Base-by-base conservation (phyloP, 371 early-diverging fungal species). In the Caulochytrium protostelioides region DNA sequence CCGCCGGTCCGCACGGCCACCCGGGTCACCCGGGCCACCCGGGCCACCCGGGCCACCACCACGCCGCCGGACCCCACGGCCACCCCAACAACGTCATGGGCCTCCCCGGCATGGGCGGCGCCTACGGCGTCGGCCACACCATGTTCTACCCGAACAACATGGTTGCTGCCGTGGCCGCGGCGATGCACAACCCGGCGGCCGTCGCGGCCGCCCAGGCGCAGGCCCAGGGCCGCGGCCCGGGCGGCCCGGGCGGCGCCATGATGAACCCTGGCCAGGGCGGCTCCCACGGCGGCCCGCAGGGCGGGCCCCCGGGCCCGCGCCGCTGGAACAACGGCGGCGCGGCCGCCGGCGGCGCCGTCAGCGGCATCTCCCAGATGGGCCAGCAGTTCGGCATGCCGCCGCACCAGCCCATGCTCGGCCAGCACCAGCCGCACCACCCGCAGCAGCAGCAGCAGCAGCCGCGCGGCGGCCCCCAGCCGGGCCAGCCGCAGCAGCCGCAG, bases 381-480 rank as follows among this genome's bases (percentile, higher is more conserved):
- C 3, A 28, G 28, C 12, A 27, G 34, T 35, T 26, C 18, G 32
- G 19, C 34, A 28, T 23, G 27, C 38, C 23, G 58, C 55, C 37
- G 55, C 46, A 39, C 62, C 61, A 31, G 59, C n/a, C n/a, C n/a
- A n/a, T n/a, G n/a, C n/a, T n/a, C n/a, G n/a, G n/a, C n/a, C n/a
- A n/a, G n/a, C n/a, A n/a, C n/a, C n/a, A n/a, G n/a, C n/a, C n/a
- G n/a, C n/a, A n/a, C n/a, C 46, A 51, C 24, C 27, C 43, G 12
- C 20, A 26, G 16, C 50, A 43, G 49, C 43, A 46, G 53, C 40
- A 41, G 30, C 55, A 38, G 30, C 41, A 52, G 20, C 38, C 40
- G 9, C 49, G 50, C 31, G 43, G 36, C 24, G 49, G 35, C 22
- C 72, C 67, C 26, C 60, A 60, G 35, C 70, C 62, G 43, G 70